Percentiles rank a stretch among this genome's conserved stretches.
Conservation (phyloP, 2,329 filamentous ascomycete genomes). For the Thermoascus crustaceus region DNA sequence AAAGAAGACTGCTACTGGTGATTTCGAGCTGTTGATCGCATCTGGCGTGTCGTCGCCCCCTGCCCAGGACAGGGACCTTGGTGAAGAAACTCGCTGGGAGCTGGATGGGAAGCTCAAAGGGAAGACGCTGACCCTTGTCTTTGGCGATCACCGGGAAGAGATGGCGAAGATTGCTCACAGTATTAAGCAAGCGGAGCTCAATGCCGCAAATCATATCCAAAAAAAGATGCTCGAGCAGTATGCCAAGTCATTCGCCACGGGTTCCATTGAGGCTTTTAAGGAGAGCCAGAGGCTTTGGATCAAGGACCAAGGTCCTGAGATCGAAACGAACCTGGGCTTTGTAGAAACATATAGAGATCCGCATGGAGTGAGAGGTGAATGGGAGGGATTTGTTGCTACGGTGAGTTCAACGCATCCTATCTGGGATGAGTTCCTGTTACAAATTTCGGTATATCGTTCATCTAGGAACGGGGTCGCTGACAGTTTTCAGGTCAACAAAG, state of each 20-base stretch:
- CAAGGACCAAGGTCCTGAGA: slow-evolving; percentile 68
- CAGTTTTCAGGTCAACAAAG: slow-evolving; percentile 60
- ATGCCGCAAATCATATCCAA: slow-evolving; percentile 66
- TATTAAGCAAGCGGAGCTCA: slow-evolving; percentile 59
- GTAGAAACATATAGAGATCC: slow-evolving; percentile 82
- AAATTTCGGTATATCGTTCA: no score
- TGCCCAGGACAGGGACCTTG: slow-evolving; percentile 57
- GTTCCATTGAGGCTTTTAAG: slow-evolving; percentile 70
- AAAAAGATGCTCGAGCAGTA: slow-evolving; percentile 67
- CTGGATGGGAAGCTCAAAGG: slow-evolving; percentile 55
- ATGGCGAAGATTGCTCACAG: slow-evolving; percentile 61
- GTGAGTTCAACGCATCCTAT: slow-evolving; percentile 18
- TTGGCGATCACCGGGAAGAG: slow-evolving; percentile 65
- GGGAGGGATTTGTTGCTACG: slow-evolving; percentile 73
- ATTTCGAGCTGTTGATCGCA: slow-evolving; percentile 67
- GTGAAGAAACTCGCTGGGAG: slow-evolving; percentile 54
- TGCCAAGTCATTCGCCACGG: slow-evolving; percentile 63
- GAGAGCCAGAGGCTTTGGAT: slow-evolving; percentile 76
- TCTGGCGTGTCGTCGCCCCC: slow-evolving; percentile 57
- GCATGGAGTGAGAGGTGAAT: slow-evolving; percentile 71
- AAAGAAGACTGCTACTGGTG: slow-evolving; percentile 55
- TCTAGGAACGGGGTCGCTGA: slow-evolving; percentile 23
- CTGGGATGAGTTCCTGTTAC: slow-evolving; percentile 1
- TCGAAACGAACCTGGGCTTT: slow-evolving; percentile 76
- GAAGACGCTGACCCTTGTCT: slow-evolving; percentile 62